phyloP scores from a whole-genome alignment of 345 rosid species.

The Arabidopsis suecica region DNA sequence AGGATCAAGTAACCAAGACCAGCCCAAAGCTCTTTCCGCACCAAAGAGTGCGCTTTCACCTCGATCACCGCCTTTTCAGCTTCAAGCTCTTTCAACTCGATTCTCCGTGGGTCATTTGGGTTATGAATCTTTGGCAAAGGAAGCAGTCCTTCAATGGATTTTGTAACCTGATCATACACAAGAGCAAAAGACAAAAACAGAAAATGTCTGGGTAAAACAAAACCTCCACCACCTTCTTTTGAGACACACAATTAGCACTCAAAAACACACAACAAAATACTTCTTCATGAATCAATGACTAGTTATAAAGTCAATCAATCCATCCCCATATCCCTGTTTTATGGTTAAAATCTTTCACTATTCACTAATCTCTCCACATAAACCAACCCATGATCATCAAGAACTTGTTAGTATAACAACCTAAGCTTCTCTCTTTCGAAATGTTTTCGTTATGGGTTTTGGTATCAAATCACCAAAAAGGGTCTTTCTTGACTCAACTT shows the following conservation, averaged over 20 bases:
- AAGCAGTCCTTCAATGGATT: constrained; percentile 70
- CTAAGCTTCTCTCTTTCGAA: constrained; percentile 29
- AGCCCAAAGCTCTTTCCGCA: constrained; percentile 78
- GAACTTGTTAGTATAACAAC: constrained; percentile 22
- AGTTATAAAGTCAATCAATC: constrained; percentile 4
- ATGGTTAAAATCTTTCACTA: constrained; percentile 2
- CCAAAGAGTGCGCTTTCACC: constrained; percentile 57
- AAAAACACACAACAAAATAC: constrained; percentile 32
- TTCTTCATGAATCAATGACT: constrained; percentile 10
- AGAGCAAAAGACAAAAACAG: constrained; percentile 34
- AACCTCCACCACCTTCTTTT: constrained; percentile 42
- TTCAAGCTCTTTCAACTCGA: constrained; percentile 67
- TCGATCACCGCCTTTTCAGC: constrained; percentile 61
- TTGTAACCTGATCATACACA: constrained; percentile 66
- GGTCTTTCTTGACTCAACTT: constrained; percentile 15
- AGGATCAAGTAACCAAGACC: constrained; percentile 73
- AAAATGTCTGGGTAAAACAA: constrained; percentile 52
- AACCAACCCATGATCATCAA: constrained; percentile 14
- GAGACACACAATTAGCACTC: constrained; percentile 46
- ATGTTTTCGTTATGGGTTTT: background rate
- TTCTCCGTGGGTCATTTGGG: constrained; percentile 59
- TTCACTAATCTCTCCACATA: constrained; percentile 6
- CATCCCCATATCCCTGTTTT: background rate
- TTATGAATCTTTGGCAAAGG: constrained; percentile 51
- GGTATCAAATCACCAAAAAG: constrained; percentile 32